Evolutionary conservation across 192 early-diverging fungal species (phyloP).

Genomic region (Obelidium mucronatum): DNA sequence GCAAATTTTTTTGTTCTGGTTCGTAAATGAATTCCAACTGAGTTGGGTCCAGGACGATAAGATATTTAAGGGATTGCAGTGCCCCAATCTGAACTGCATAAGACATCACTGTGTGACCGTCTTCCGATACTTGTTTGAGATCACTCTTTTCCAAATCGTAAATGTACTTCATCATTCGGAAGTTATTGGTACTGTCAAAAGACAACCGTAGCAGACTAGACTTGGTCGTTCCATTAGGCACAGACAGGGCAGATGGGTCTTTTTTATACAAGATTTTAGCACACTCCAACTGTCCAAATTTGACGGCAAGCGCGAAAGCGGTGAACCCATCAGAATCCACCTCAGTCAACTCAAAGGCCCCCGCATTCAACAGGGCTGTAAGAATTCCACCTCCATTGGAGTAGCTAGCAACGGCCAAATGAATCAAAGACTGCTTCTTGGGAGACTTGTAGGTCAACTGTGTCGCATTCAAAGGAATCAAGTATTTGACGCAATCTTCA

Average conservation of each 20-base stretch:
- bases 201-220: neutral
- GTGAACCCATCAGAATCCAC: neutral
- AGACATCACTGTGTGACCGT: neutral
- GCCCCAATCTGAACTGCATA: neutral
- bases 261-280: neutral
- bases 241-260: neutral
- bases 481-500: neutral
- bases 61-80: neutral
- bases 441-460: neutral
- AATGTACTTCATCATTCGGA: neutral
- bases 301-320: neutral
- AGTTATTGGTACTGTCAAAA: neutral
- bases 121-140: neutral
- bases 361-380: neutral
- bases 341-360: neutral
- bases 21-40: neutral
- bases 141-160: neutral
- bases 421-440: neutral
- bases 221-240: neutral
- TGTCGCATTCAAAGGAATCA: neutral
- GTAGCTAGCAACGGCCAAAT: neutral
- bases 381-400: neutral
- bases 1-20: neutral
- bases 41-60: neutral
- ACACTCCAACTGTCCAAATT: neutral